phyloP scores from a whole-genome alignment of 768 basidiomycete genomes.

The Termitomyces sp. region DNA sequence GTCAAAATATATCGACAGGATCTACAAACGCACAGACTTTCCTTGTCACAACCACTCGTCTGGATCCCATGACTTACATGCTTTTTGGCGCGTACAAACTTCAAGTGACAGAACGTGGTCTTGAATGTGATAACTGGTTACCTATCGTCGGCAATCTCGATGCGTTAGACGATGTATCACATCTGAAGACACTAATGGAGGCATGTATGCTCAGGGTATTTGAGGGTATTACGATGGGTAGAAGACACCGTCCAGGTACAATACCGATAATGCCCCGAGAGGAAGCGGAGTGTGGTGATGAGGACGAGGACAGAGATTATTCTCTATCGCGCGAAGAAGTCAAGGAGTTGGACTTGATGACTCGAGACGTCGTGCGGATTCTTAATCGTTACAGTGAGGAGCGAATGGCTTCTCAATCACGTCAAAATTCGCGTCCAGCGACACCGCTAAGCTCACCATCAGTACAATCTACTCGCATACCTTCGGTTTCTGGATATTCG shows the following conservation, averaged over 20 bases:
- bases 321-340: conserved; percentile 65
- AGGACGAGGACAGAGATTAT: conserved; percentile 43
- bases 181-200: conserved; percentile 75
- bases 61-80: conserved; percentile 87
- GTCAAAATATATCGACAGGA: conserved; percentile 58
- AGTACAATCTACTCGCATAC: conserved; percentile 27
- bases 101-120: conserved; percentile 58
- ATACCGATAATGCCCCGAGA: conserved; percentile 34
- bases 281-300: conserved; percentile 55
- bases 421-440: conserved; percentile 56
- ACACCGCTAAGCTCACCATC: conserved; percentile 57
- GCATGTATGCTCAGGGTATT: conserved; percentile 85
- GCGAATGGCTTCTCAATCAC: conserved; percentile 49
- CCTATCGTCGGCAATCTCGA: conserved; percentile 72
- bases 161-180: conserved; percentile 77
- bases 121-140: conserved; percentile 90
- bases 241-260: conserved; percentile 26
- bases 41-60: conserved; percentile 73
- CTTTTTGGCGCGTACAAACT: conserved; percentile 86
- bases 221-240: conserved; percentile 65
- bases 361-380: conserved; percentile 67
- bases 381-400: conserved; percentile 70
- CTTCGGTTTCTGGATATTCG: conserved; percentile 49
- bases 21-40: conserved; percentile 51
- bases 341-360: conserved; percentile 68